phyloP scores from a whole-genome alignment of 225 moss, liverwort and hornwort genomes.

The Ulota crispa region DNA sequence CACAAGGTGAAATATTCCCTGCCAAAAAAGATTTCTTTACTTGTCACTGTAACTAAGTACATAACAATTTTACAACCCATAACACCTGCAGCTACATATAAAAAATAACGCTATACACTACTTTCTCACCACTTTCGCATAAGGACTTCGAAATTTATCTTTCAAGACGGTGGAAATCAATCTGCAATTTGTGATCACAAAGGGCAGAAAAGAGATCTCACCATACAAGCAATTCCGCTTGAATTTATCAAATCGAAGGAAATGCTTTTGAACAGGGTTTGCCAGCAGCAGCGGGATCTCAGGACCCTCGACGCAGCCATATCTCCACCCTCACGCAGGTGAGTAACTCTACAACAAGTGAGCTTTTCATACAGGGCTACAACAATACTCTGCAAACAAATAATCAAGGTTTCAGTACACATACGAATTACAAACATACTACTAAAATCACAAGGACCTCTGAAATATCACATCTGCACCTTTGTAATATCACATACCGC shows the following conservation, averaged over 20 bases:
- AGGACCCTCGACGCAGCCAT: constrained; percentile 10
- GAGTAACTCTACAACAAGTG: not conserved
- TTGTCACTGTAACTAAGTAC: not conserved
- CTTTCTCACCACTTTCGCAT: not conserved
- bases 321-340: constrained; percentile 5
- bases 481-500: too few species aligned
- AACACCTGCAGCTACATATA: not conserved
- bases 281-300: constrained; percentile 1
- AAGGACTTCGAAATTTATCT: not conserved
- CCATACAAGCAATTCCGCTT: constrained; percentile 1
- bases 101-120: not conserved
- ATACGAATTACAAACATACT: not conserved
- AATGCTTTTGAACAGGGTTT: constrained; percentile 2
- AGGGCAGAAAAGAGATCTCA: not conserved
- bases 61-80: not conserved
- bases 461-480: too few species aligned
- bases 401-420: not conserved
- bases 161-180: not conserved
- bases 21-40: not conserved
- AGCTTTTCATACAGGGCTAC: not conserved
- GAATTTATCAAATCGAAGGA: not conserved
- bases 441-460: not conserved
- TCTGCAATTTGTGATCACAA: not conserved
- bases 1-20: not conserved
- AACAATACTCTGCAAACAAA: not conserved